Base-by-base conservation (phyloP, 139 green algal genomes). In the Pseudopediastrum boryanum region DNA sequence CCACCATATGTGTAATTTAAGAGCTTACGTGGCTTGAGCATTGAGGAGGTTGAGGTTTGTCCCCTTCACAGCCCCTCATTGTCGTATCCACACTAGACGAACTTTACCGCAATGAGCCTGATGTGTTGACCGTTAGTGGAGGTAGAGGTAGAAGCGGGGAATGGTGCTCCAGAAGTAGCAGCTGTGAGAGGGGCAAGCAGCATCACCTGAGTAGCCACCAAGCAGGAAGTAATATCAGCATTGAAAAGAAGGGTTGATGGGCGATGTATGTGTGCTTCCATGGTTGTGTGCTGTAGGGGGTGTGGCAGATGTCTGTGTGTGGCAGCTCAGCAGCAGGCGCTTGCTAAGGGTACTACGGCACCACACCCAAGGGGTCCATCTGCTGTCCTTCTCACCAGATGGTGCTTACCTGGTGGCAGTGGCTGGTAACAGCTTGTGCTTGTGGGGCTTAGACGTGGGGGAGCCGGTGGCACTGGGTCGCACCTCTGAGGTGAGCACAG, bases 341-440 rank as follows among this genome's bases (percentile, higher is more conserved):
- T 46, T n/a, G 39, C 21, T 75, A 39, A 29, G 33, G 8, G 50
- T 81, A 29, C 63, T 89, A 61, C 52, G 81, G n/a, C 64, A 89
- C 13, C 82, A 88, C 65, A n/a, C 31, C 2, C 41, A 21, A 16
- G 52, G 69, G 9, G 66, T 80, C 6, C 58, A 79, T 43, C 51
- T 78, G 67, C 36, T 93, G 58, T 52, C 16, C 7, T 93, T 93
- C 67, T 85, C 75, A 19, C 73, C 46, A n/a, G 83, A 88, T 33
- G 64, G 75, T 66, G 46, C 48, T 29, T 82, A 79, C 78, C 84
- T 90, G 42, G 62, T 82, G 31, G 87, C 83, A 8, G 33, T 84
- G 1, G 56, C 78, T 16, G n/a, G 84, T 12, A n/a, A 65, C 21
- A 69, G 41, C 48, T 33, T 93, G 25, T 81, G 78, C 1, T 61